Percentiles rank a stretch among this genome's conserved stretches.
Evolutionary conservation across 140 eudicot species (phyloP).

Genomic region (Stevia rebaudiana): DNA sequence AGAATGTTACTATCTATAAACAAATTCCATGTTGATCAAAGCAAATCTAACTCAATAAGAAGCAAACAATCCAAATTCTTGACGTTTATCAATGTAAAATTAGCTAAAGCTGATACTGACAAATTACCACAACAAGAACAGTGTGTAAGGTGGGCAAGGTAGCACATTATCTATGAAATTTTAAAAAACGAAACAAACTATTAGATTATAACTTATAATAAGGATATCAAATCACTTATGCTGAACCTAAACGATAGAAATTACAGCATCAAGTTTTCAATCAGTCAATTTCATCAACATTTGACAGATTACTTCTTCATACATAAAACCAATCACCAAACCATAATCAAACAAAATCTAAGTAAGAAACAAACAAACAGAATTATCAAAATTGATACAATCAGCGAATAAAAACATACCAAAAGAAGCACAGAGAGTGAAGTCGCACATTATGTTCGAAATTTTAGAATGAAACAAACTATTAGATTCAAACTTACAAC

Average conservation of each 20-base stretch:
- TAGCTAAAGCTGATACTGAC: not conserved
- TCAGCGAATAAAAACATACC: no score
- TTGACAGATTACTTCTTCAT: no score
- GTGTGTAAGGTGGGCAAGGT: not conserved
- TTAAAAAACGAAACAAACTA: no score
- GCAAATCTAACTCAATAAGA: not conserved
- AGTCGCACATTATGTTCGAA: slow-evolving; percentile 1
- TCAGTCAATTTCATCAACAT: slow-evolving; percentile 2
- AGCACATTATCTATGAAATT: no score
- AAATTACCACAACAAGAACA: not conserved
- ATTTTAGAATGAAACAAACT: not conserved
- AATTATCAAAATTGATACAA: no score
- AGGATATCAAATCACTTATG: not conserved
- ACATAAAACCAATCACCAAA: not conserved
- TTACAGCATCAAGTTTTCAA: not conserved
- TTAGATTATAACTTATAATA: not conserved
- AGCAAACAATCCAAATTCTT: not conserved
- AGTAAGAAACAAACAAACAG: no score
- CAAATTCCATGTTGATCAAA: not conserved
- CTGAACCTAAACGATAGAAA: not conserved
- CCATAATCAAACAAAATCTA: no score
- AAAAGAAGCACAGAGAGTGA: not conserved
- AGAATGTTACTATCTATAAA: not conserved
- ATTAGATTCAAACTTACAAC: not conserved
- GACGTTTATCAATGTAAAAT: slow-evolving; percentile 1